Evolutionary conservation across 164 flowering plant species (phyloP).

Genomic region (Stephania yunnanensis): DNA sequence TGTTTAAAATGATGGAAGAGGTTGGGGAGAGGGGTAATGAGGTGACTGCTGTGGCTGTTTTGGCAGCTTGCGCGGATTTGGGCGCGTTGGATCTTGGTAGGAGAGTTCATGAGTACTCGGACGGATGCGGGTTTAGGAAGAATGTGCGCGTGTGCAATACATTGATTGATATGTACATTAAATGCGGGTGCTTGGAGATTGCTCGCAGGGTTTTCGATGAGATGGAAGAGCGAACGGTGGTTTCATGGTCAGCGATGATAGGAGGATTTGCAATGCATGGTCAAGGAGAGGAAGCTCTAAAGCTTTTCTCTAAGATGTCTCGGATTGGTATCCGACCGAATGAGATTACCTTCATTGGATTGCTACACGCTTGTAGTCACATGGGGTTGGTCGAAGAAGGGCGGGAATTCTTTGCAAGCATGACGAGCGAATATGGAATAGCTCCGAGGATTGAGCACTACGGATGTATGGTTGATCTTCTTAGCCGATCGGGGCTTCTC

Average conservation of each 20-base stretch:
- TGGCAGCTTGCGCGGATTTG: slow-evolving; percentile 70
- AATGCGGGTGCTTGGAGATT: slow-evolving; percentile 59
- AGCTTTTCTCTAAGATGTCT: slow-evolving; percentile 36
- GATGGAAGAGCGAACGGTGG: slow-evolving; percentile 54
- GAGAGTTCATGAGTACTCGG: slow-evolving; percentile 48
- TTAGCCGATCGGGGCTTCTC: slow-evolving; percentile 56
- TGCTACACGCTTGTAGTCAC: slow-evolving; percentile 63
- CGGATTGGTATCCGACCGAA: slow-evolving; percentile 42
- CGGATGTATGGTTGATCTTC: slow-evolving; percentile 69
- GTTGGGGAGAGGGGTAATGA: slow-evolving; percentile 49
- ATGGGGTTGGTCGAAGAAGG: slow-evolving; percentile 52
- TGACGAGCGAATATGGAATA: slow-evolving; percentile 45
- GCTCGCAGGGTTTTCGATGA: slow-evolving; percentile 43
- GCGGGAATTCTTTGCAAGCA: slow-evolving; percentile 36
- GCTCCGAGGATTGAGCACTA: slow-evolving; percentile 50
- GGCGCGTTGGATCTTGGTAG: slow-evolving; percentile 56
- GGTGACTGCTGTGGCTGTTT: slow-evolving; percentile 62
- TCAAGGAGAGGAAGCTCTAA: slow-evolving; percentile 39
- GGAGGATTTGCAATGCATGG: slow-evolving; percentile 63
- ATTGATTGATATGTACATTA: slow-evolving; percentile 73
- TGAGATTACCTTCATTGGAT: slow-evolving; percentile 50
- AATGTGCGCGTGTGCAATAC: slow-evolving; percentile 51
- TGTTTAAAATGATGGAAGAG: slow-evolving; percentile 54
- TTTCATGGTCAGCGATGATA: slow-evolving; percentile 84
- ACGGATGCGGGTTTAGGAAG: slow-evolving; percentile 33